A percentile compares a stretch with the other conserved stretches of the same genome.
Evolutionary conservation across 345 rosid genomes (phyloP).

Genomic region (Ailanthus altissimus): DNA sequence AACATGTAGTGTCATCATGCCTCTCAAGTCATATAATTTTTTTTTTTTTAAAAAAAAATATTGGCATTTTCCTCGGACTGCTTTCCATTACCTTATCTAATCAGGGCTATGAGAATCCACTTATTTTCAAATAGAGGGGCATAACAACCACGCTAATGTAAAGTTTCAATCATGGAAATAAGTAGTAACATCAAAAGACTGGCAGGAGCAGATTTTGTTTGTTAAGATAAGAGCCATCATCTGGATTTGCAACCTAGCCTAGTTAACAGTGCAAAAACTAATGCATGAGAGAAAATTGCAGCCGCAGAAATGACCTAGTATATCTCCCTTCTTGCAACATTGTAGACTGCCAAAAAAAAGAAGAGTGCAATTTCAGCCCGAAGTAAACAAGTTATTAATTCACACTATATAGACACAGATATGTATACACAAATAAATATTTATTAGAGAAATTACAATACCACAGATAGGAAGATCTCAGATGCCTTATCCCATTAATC

Average conservation of each 20-base stretch:
- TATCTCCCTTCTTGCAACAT: not conserved
- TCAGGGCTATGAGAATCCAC: not conserved
- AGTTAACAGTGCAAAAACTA: not conserved
- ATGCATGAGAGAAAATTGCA: not conserved
- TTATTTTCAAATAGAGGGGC: not conserved
- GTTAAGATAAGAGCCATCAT: not conserved
- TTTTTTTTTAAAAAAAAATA: not conserved
- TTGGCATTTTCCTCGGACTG: not conserved
- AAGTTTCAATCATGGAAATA: not conserved
- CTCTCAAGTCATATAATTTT: not conserved
- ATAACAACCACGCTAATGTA: not conserved
- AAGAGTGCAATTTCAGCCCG: constrained; percentile 6
- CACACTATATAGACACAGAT: not conserved
- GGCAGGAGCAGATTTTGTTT: not conserved
- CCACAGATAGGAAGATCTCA: constrained; percentile 57
- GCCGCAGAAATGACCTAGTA: not conserved
- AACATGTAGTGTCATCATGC: not conserved
- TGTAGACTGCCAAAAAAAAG: not conserved
- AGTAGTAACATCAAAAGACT: not conserved
- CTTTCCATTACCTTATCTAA: no score
- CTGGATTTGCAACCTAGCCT: not conserved
- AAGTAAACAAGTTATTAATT: not conserved
- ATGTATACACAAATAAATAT: not conserved
- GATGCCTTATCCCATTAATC: constrained; percentile 80
- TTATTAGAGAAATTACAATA: not conserved